Percentiles rank a stretch among this genome's conserved stretches.
phyloP scores from a whole-genome alignment of 768 basidiomycete genomes.

The Lactarius evosmus region DNA sequence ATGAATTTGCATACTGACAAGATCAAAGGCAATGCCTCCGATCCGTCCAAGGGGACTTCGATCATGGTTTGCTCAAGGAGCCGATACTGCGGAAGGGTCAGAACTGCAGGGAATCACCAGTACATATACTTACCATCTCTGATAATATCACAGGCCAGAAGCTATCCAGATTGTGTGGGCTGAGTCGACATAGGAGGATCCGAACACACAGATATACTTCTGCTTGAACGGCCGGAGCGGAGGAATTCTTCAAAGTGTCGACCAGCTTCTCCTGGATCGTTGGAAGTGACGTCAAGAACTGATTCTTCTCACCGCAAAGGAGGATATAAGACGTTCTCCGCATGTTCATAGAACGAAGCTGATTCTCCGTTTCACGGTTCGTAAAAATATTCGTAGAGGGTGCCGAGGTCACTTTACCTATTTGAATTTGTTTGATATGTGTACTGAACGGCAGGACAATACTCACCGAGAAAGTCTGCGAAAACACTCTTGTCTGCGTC shows the following conservation, averaged over 20 bases:
- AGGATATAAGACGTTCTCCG: constrained; percentile 84
- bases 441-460: constrained; percentile 23
- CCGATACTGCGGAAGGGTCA: constrained; percentile 57
- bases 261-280: constrained; percentile 96
- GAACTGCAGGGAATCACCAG: not conserved
- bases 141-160: constrained; percentile 97
- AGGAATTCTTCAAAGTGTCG: constrained; percentile 77
- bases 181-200: constrained; percentile 85
- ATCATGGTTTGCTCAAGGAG: constrained; percentile 81
- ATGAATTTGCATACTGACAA: constrained; percentile 92
- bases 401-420: constrained; percentile 74
- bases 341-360: constrained; percentile 79
- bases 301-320: constrained; percentile 87
- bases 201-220: constrained; percentile 95
- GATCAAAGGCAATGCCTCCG: constrained; percentile 79
- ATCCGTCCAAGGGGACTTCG: constrained; percentile 70
- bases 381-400: constrained; percentile 96
- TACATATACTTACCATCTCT: constrained; percentile 62
- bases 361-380: constrained; percentile 91
- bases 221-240: constrained; percentile 82
- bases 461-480: constrained; percentile 74
- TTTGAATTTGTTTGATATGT: constrained; percentile 32
- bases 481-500: constrained; percentile 86
- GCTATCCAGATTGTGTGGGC: constrained; percentile 86
- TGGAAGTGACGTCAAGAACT: constrained; percentile 85